Evolutionary conservation across 2,329 filamentous ascomycete species (phyloP).

Genomic region (Trichoderma sp.): DNA sequence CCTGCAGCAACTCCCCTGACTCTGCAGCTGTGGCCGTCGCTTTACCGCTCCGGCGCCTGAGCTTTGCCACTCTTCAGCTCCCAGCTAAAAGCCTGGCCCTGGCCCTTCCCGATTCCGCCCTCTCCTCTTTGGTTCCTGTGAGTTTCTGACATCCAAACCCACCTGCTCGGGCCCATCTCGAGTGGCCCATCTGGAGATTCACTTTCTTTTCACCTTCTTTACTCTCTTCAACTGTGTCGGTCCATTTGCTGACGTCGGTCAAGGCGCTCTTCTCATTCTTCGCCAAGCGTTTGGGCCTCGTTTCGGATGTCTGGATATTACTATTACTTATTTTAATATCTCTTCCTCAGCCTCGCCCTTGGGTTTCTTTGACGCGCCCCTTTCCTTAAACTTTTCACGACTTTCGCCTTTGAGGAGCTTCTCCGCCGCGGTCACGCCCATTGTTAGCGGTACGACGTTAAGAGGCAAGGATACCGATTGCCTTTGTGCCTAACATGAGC

Average conservation of each 20-base stretch:
- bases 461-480: constrained; percentile 11
- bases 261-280: constrained; percentile 4
- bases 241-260: constrained; percentile 16
- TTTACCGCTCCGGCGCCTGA: constrained; percentile 25
- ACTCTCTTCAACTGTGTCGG: background rate
- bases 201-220: background rate
- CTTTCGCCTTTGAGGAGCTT: background rate
- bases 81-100: constrained; percentile 11
- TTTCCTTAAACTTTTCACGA: background rate
- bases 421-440: constrained; percentile 1
- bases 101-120: constrained; percentile 6
- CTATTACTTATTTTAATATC: constrained; percentile 18
- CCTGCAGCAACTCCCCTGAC: constrained; percentile 16
- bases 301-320: constrained; percentile 26
- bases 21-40: constrained; percentile 6
- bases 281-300: constrained; percentile 17
- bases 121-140: constrained; percentile 24
- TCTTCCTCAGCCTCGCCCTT: constrained; percentile 9
- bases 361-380: background rate
- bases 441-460: constrained; percentile 2
- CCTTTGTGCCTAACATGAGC: constrained; percentile 52
- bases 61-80: constrained; percentile 24
- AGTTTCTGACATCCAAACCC: constrained; percentile 18
- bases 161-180: constrained; percentile 18
- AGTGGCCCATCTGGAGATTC: constrained; percentile 8